Conservation (phyloP, 2,329 filamentous ascomycete genomes). For the Cercospora beticola region DNA sequence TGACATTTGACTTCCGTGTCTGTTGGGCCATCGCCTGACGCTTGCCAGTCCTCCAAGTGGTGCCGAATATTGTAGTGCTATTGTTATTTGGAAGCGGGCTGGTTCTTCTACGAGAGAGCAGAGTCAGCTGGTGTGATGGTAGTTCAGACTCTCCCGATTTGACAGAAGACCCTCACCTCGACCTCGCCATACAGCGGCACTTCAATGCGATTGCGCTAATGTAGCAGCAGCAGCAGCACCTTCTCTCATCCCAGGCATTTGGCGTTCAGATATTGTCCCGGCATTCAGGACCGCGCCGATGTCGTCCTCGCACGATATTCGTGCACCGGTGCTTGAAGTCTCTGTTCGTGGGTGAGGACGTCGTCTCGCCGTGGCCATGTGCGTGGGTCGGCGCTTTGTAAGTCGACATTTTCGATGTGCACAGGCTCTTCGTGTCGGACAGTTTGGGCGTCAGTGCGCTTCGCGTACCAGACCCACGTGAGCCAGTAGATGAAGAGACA, state of each 20-base stretch:
- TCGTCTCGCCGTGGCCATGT: neutral
- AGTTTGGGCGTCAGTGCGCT: neutral
- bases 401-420: neutral
- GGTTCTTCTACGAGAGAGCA: neutral
- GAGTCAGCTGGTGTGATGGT: neutral
- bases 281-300: neutral
- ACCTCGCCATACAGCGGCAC: neutral
- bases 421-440: neutral
- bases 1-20: neutral
- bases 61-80: neutral
- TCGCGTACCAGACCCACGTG: neutral
- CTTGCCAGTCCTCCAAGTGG: neutral
- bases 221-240: neutral
- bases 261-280: neutral
- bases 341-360: neutral
- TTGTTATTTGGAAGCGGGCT: neutral
- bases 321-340: neutral
- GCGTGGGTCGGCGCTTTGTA: neutral
- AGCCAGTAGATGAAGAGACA: neutral
- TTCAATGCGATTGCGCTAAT: neutral
- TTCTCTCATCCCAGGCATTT: neutral
- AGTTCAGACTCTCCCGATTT: neutral
- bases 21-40: neutral
- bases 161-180: neutral
- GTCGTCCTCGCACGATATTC: neutral